These are phyloP conservation scores for Talaromyces sp. DNA, from an alignment of 2,329 filamentous ascomycete genomes.

Conservation along the genomic window DNA sequence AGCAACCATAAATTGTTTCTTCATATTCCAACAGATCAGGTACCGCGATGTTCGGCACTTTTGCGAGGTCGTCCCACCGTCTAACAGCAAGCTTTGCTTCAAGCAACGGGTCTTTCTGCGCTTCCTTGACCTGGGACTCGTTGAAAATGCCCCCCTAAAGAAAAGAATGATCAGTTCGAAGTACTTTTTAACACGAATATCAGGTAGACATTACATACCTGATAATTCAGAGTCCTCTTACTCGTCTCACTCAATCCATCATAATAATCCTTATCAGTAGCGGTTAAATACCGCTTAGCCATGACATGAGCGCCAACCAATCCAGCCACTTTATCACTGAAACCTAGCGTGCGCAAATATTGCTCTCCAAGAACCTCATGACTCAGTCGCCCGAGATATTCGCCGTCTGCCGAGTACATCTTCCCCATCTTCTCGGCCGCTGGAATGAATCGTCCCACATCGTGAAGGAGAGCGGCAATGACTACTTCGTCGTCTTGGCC, in stretches of 20 bases:
- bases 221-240: slow-evolving; percentile 28
- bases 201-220: slow-evolving; percentile 20
- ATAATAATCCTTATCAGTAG: slow-evolving; percentile 28
- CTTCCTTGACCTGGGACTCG: slow-evolving; percentile 22
- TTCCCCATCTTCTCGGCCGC: slow-evolving; percentile 26
- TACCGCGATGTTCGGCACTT: slow-evolving; percentile 24
- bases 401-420: slow-evolving; percentile 27
- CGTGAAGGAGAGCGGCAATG: slow-evolving; percentile 30
- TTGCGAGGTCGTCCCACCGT: slow-evolving; percentile 29
- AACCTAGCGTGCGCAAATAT: slow-evolving; percentile 29
- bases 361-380: slow-evolving; percentile 30
- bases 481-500: slow-evolving; percentile 27
- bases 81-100: slow-evolving; percentile 27
- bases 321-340: slow-evolving; percentile 29
- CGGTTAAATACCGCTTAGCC: slow-evolving; percentile 30
- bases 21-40: slow-evolving; percentile 26
- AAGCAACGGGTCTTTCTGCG: slow-evolving; percentile 28
- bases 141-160: slow-evolving; percentile 27
- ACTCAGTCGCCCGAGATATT: slow-evolving; percentile 27
- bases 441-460: slow-evolving; percentile 32
- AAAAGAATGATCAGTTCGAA: neutral
- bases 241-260: slow-evolving; percentile 29
- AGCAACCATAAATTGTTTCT: slow-evolving; percentile 22
- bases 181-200: neutral
- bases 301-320: slow-evolving; percentile 32